Percentiles rank a stretch among this genome's conserved stretches.
Evolutionary conservation across 495 filamentous ascomycete genomes (phyloP).

Genomic region (Wilcoxina mikolae): DNA sequence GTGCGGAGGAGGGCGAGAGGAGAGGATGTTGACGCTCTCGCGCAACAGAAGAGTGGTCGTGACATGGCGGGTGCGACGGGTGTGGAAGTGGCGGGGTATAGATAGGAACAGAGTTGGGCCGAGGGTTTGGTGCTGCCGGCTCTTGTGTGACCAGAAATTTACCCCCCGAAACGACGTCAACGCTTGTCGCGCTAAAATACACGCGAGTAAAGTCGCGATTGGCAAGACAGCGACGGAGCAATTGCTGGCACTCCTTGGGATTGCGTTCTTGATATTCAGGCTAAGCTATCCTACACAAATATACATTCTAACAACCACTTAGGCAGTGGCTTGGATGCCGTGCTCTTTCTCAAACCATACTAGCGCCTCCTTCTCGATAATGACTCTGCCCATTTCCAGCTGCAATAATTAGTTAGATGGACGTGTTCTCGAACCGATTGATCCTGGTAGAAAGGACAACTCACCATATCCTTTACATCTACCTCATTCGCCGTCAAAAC

Average conservation of each 20-base stretch:
- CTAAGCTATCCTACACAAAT: background rate
- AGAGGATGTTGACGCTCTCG: background rate
- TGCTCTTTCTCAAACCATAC: slow-evolving; percentile 58
- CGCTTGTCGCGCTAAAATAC: too few relatives aligned
- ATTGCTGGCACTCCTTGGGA: background rate
- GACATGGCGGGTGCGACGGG: slow-evolving; percentile 28
- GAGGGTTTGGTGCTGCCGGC: background rate
- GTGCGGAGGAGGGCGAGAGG: background rate
- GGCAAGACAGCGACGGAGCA: background rate
- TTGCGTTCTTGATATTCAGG: background rate
- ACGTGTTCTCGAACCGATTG: background rate
- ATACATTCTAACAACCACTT: background rate
- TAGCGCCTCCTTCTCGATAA: slow-evolving; percentile 74
- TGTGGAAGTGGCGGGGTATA: background rate
- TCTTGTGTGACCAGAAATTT: background rate
- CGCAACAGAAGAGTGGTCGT: slow-evolving; percentile 19
- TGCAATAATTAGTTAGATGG: background rate
- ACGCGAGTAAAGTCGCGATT: too few relatives aligned
- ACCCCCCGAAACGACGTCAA: background rate
- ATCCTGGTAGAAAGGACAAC: background rate
- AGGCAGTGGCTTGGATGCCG: background rate
- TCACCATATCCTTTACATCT: slow-evolving; percentile 73
- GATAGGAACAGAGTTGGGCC: too few relatives aligned
- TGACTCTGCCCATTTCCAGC: slow-evolving; percentile 64
- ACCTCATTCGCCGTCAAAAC: slow-evolving; percentile 57